These are phyloP conservation scores for Corchorus capsularis DNA, from an alignment of 345 rosid species.

Conservation along the genomic window DNA sequence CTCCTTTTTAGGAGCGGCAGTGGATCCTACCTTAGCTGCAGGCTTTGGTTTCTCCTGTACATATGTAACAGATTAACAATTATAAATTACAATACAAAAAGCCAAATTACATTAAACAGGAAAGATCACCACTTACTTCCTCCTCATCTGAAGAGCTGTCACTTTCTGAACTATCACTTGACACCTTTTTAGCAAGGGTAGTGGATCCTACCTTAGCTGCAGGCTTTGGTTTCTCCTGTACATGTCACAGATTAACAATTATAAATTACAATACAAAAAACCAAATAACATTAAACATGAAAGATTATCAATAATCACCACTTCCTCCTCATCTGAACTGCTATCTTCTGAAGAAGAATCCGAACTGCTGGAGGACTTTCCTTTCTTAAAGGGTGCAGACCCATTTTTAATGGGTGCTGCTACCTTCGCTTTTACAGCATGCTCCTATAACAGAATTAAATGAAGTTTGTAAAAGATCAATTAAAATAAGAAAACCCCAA, in stretches of 20 bases:
- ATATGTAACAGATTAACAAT: background rate
- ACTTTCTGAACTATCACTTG: conserved; percentile 32
- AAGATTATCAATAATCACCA: background rate
- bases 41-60: conserved; percentile 36
- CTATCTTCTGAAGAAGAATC: conserved; percentile 31
- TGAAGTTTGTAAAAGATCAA: too few relatives aligned
- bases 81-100: background rate
- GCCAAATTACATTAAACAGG: background rate
- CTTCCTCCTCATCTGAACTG: conserved; percentile 33
- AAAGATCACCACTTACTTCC: conserved; percentile 7
- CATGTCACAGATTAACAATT: background rate
- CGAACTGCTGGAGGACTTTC: conserved; percentile 15
- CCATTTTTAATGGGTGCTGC: conserved; percentile 33
- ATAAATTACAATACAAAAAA: background rate
- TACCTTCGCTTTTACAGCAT: conserved; percentile 34
- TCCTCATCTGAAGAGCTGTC: conserved; percentile 42
- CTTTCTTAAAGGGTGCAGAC: conserved; percentile 27
- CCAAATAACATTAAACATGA: background rate
- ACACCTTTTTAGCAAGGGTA: conserved; percentile 20
- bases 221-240: conserved; percentile 36
- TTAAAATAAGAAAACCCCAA: too few relatives aligned
- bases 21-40: conserved; percentile 26
- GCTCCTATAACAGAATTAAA: conserved; percentile 11
- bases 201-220: conserved; percentile 26
- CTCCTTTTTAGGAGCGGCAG: conserved; percentile 20